Percentiles rank a stretch among this genome's conserved stretches.
phyloP scores from a whole-genome alignment of 306 rosid species.

The Ziziphus jujuba region DNA sequence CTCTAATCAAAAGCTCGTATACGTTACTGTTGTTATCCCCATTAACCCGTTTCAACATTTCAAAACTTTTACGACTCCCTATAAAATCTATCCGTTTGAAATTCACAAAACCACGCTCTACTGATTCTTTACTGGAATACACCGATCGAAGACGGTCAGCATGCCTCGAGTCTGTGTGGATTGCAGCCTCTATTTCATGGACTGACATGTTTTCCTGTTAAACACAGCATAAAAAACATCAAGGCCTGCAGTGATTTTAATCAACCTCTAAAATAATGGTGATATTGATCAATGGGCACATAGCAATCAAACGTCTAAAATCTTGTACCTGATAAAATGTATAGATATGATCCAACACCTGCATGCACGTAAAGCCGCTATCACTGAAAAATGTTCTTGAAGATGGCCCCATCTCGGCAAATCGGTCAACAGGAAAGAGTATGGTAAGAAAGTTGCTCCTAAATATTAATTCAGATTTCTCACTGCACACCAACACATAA shows the following conservation, averaged over 20 bases:
- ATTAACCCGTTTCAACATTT: slow-evolving; percentile 81
- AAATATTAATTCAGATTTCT: slow-evolving; percentile 77
- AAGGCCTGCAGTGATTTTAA: not conserved
- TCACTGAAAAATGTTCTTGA: slow-evolving; percentile 66
- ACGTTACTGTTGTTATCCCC: slow-evolving; percentile 89
- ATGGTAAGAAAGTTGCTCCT: slow-evolving; percentile 76
- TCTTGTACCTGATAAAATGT: slow-evolving; percentile 81
- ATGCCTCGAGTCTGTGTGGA: slow-evolving; percentile 89
- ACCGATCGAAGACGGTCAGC: slow-evolving; percentile 83
- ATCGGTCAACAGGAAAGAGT: slow-evolving; percentile 86
- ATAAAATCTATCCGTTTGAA: slow-evolving; percentile 79
- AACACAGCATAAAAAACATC: not conserved
- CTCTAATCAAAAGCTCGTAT: slow-evolving; percentile 85
- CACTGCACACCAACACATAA: slow-evolving; percentile 51
- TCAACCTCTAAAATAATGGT: no score
- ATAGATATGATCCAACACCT: slow-evolving; percentile 73
- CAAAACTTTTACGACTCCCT: slow-evolving; percentile 86
- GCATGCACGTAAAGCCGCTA: slow-evolving; percentile 81
- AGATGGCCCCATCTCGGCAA: slow-evolving; percentile 95
- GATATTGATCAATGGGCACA: not conserved
- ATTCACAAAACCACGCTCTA: slow-evolving; percentile 42
- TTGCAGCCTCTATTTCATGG: slow-evolving; percentile 79
- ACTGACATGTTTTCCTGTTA: slow-evolving; percentile 79
- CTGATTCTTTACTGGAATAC: slow-evolving; percentile 66
- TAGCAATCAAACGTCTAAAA: not conserved